Conservation (phyloP, 1,139 yeast genomes). For the Candida frijolesensis region DNA sequence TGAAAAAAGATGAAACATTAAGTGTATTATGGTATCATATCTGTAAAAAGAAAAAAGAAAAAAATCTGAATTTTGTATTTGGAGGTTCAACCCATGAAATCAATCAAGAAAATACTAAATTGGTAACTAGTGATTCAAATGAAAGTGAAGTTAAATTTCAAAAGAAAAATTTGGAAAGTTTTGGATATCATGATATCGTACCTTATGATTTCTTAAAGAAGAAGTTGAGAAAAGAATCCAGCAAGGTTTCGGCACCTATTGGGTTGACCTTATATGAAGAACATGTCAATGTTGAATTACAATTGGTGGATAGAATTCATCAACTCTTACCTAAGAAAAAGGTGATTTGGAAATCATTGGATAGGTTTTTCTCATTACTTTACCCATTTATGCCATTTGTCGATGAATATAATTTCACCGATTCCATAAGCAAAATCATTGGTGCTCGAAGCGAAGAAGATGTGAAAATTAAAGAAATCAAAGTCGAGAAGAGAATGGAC, state of each 20-base stretch:
- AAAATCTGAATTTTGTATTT: constrained; percentile 23
- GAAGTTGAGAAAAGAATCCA: constrained; percentile 18
- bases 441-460: constrained; percentile 28
- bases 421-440: constrained; percentile 23
- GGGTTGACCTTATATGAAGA: constrained; percentile 35
- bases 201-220: constrained; percentile 35
- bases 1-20: constrained; percentile 52
- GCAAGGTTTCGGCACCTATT: constrained; percentile 24
- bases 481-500: constrained; percentile 34
- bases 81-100: constrained; percentile 21
- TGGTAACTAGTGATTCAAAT: constrained; percentile 19
- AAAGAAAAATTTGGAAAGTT: constrained; percentile 35
- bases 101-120: constrained; percentile 28
- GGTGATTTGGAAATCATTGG: constrained; percentile 35
- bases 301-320: constrained; percentile 34
- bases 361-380: constrained; percentile 31
- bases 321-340: constrained; percentile 33
- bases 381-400: constrained; percentile 43
- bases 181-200: constrained; percentile 38
- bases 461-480: constrained; percentile 20
- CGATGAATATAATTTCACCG: constrained; percentile 31
- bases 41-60: constrained; percentile 26
- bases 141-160: constrained; percentile 25
- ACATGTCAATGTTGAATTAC: constrained; percentile 30
- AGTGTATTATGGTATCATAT: constrained; percentile 35